A percentile compares a stretch with the other conserved stretches of the same genome.
These are phyloP conservation scores for Danielia oregonensis DNA, from an alignment of 805 yeast genomes.

Conservation along the genomic window DNA sequence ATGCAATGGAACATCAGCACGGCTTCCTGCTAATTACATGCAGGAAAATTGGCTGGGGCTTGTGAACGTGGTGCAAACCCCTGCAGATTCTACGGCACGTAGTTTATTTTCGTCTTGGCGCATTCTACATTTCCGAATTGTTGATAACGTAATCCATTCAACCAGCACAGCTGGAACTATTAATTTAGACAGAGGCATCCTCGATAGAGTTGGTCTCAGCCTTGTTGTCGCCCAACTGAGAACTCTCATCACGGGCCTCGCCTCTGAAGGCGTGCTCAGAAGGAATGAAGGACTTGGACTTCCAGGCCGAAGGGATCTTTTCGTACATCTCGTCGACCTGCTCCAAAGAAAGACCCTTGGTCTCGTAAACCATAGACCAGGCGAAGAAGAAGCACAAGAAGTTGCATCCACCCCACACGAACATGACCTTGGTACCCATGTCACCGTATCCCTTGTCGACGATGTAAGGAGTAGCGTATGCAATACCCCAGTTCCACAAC, in stretches of 20 bases:
- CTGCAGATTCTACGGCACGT: too few relatives aligned
- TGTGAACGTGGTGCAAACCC: too few relatives aligned
- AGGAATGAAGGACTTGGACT: slow-evolving; percentile 30
- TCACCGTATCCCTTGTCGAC: slow-evolving; percentile 37
- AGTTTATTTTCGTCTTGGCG: too few relatives aligned
- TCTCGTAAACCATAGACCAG: slow-evolving; percentile 34
- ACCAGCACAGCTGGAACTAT: not conserved
- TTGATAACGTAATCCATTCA: too few relatives aligned
- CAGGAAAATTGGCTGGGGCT: too few relatives aligned
- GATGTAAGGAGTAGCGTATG: slow-evolving; percentile 40
- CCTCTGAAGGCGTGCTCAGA: slow-evolving; percentile 34
- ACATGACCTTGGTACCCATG: slow-evolving; percentile 39
- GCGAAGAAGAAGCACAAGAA: slow-evolving; percentile 31
- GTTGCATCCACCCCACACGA: slow-evolving; percentile 42
- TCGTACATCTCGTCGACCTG: slow-evolving; percentile 40
- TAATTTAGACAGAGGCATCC: slow-evolving; percentile 21
- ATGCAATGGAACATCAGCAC: too few relatives aligned
- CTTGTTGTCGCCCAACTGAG: slow-evolving; percentile 16
- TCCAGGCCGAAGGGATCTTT: slow-evolving; percentile 31
- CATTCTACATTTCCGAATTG: too few relatives aligned
- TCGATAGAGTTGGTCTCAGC: slow-evolving; percentile 25
- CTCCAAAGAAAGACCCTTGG: slow-evolving; percentile 40
- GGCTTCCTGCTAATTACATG: too few relatives aligned
- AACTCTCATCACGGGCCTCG: slow-evolving; percentile 9
- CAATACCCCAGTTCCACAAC: slow-evolving; percentile 42